These are phyloP conservation scores for Ajuga chamaepitys DNA, from an alignment of 257 asterid species.

Conservation along the genomic window DNA sequence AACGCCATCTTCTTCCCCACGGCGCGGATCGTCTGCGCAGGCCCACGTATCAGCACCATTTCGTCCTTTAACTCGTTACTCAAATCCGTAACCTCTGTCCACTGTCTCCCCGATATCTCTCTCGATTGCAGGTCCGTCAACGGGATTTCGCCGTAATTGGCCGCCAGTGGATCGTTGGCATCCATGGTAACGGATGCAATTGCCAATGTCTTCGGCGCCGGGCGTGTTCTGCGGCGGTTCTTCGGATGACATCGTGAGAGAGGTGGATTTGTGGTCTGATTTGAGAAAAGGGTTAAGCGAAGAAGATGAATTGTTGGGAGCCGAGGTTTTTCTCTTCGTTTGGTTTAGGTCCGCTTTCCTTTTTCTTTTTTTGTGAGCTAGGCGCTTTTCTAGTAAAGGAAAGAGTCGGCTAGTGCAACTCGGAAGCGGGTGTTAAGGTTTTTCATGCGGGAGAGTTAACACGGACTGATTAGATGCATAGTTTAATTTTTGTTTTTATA, in stretches of 20 bases:
- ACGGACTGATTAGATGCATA: too few species aligned
- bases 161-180: constrained; percentile 43
- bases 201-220: constrained; percentile 21
- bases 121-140: constrained; percentile 66
- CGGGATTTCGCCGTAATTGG: constrained; percentile 65
- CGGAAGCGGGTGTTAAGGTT: too few species aligned
- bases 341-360: too few species aligned
- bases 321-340: not conserved
- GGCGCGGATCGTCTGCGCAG: constrained; percentile 63
- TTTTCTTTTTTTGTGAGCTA: too few species aligned
- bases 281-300: not conserved
- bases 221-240: constrained; percentile 22
- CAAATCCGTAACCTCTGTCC: constrained; percentile 60
- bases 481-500: too few species aligned
- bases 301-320: not conserved
- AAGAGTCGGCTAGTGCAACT: too few species aligned
- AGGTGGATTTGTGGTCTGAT: too few species aligned
- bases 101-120: constrained; percentile 48
- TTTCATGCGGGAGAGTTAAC: too few species aligned
- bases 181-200: constrained; percentile 29
- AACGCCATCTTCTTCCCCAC: constrained; percentile 78
- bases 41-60: constrained; percentile 55
- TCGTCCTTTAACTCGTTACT: constrained; percentile 36
- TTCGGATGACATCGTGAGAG: constrained; percentile 29
- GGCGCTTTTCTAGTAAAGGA: too few species aligned